These are phyloP conservation scores for Anthostomella pinea DNA, from an alignment of 2,329 filamentous ascomycete species.

Conservation along the genomic window DNA sequence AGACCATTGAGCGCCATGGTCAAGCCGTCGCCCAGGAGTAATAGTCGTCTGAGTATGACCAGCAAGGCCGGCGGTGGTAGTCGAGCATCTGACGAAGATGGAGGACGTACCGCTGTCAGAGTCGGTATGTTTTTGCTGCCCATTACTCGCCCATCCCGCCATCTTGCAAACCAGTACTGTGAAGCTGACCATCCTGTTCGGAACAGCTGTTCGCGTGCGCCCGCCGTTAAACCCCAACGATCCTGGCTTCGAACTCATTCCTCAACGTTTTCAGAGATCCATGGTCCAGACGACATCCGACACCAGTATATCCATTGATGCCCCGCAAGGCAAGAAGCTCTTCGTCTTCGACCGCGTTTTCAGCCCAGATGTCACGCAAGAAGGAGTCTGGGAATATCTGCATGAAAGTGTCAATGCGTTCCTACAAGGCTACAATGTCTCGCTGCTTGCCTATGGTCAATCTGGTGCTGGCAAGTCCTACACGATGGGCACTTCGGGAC, in stretches of 20 bases:
- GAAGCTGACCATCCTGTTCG: slow-evolving; percentile 9
- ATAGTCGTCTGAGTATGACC: slow-evolving; percentile 80
- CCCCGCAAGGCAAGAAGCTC: slow-evolving; percentile 86
- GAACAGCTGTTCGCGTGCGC: slow-evolving; percentile 81
- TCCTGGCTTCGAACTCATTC: slow-evolving; percentile 91
- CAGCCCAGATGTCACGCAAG: slow-evolving; percentile 75
- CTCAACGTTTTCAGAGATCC: slow-evolving; percentile 88
- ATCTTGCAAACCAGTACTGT: neutral
- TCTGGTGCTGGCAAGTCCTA: slow-evolving; percentile 97
- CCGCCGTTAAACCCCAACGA: slow-evolving; percentile 80
- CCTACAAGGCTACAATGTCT: slow-evolving; percentile 96
- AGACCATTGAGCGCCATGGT: slow-evolving; percentile 81
- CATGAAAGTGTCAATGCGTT: slow-evolving; percentile 88
- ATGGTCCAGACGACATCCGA: slow-evolving; percentile 87
- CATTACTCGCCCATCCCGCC: neutral
- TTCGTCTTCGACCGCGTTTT: slow-evolving; percentile 98
- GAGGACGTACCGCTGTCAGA: slow-evolving; percentile 84
- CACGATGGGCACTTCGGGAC: slow-evolving; percentile 95
- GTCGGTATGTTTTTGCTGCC: slow-evolving; percentile 67
- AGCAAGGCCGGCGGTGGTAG: slow-evolving; percentile 74
- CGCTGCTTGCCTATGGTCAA: slow-evolving; percentile 92
- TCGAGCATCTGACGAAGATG: slow-evolving; percentile 83
- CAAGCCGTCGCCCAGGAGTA: slow-evolving; percentile 69
- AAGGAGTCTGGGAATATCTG: slow-evolving; percentile 92
- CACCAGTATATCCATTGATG: slow-evolving; percentile 84